Evolutionary conservation across 345 rosid species (phyloP), one percentile per base, ranked within the genome.

Genomic region (Cardiospermum halicacabum): DNA sequence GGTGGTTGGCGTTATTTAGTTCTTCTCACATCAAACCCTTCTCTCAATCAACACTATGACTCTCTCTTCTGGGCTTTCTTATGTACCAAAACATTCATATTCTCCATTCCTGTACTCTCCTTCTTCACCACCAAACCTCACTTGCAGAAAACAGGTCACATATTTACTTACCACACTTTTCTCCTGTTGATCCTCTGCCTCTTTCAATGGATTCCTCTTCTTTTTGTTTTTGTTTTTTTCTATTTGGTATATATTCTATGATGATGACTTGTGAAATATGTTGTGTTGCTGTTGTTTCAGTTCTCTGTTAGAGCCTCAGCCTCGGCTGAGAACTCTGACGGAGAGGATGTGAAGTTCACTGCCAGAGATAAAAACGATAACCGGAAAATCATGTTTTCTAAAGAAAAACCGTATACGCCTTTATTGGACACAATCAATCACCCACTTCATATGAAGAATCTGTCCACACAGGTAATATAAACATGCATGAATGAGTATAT

Each of bases 371-470:
- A 78, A 72, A 77, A 26, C n/a, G 78, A 69, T 8, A 75, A 69
- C 32, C 71, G 80, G 88, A 71, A 70, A 47, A 67, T 82, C 48
- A 72, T 81, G 60, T 82, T 72, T 71, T 79, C 88, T 0, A 77
- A 70, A 15, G 82, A 62, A 19, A 87, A 84, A 67, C 89, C 94
- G 6, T 64, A 68, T 2, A 87, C 96, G 2, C 94, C 91, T 7
- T 84, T 87, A 78, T 64, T 90, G 57, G 94, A 87, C 69, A 84
- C 91, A 2, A 54, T 90, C 66, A 85, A 84, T 72, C 76, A 84
- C 72, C 96, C 94, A 9, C 56, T 71, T 67, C 94, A 89, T 60
- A 84, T 87, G 94, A 87, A 89, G 78, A 87, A 85, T 65, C 71
- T 89, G 11, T 70, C 88, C 16, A 67, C 64, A 28, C 76, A 72